Conservation (phyloP, 106 monocot species). For the Dendrobium officinale region DNA sequence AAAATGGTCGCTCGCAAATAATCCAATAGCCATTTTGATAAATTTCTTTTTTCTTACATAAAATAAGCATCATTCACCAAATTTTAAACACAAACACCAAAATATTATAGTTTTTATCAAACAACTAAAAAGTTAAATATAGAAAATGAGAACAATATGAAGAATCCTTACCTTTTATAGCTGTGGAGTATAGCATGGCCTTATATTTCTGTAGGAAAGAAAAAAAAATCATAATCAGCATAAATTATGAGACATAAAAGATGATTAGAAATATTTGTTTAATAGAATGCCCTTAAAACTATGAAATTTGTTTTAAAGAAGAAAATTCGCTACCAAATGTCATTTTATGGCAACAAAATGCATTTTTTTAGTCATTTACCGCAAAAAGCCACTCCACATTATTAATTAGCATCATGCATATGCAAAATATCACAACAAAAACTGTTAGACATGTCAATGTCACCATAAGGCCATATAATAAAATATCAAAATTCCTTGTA, state of each 20-base stretch:
- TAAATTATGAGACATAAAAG: background rate
- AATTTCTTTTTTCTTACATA: background rate
- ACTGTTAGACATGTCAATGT: background rate
- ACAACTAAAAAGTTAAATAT: background rate
- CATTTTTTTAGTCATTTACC: background rate
- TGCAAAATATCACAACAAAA: background rate
- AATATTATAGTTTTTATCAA: background rate
- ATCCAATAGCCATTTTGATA: too few species aligned
- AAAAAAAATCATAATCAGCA: background rate
- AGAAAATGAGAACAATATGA: background rate
- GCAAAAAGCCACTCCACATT: background rate
- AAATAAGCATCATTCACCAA: background rate
- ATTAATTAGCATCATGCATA: background rate
- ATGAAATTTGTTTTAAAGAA: background rate
- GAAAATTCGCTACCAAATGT: background rate
- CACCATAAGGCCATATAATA: background rate
- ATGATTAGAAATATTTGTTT: background rate
- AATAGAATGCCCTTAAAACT: background rate
- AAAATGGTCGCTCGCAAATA: too few species aligned
- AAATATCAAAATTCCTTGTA: background rate
- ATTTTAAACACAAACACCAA: background rate
- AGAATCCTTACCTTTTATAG: conserved; percentile 40
- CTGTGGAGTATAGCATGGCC: conserved; percentile 44
- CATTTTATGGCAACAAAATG: background rate
- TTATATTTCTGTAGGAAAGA: conserved; percentile 43